Conservation (phyloP, 441 rosid genomes). For the Gossypium laxum region DNA sequence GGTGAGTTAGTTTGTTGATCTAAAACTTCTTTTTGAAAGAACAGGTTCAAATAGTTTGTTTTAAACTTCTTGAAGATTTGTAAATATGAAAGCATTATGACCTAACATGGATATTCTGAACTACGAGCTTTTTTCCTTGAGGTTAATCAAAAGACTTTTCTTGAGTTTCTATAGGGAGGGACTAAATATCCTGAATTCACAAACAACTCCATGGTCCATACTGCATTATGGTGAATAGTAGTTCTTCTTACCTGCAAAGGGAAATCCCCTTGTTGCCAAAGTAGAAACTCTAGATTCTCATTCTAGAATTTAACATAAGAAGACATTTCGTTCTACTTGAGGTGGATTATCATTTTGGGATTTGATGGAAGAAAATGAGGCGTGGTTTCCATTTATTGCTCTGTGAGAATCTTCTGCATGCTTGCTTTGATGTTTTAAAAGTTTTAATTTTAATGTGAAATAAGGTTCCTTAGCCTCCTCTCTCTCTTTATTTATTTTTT, state of each 20-base stretch:
- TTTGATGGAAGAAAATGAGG: neutral
- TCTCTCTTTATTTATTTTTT: too few species aligned
- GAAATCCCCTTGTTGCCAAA: neutral
- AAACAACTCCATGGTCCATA: too few species aligned
- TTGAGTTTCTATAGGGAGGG: too few species aligned
- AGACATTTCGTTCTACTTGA: neutral
- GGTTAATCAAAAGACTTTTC: neutral
- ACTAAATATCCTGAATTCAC: too few species aligned
- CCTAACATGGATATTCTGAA: neutral
- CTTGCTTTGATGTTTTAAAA: neutral
- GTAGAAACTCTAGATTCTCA: neutral
- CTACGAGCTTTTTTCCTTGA: neutral
- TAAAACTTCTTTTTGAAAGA: neutral
- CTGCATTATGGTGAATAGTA: too few species aligned
- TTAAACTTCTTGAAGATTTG: neutral
- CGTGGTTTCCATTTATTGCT: neutral
- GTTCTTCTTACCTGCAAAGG: neutral
- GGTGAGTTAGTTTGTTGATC: neutral
- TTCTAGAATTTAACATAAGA: neutral
- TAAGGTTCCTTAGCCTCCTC: neutral
- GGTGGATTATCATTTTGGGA: neutral
- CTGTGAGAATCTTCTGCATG: neutral
- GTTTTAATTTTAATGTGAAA: neutral
- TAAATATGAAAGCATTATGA: neutral
- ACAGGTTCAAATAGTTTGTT: neutral